Conservation (phyloP, 2,329 filamentous ascomycete species). For the Akanthomyces muscarius region DNA sequence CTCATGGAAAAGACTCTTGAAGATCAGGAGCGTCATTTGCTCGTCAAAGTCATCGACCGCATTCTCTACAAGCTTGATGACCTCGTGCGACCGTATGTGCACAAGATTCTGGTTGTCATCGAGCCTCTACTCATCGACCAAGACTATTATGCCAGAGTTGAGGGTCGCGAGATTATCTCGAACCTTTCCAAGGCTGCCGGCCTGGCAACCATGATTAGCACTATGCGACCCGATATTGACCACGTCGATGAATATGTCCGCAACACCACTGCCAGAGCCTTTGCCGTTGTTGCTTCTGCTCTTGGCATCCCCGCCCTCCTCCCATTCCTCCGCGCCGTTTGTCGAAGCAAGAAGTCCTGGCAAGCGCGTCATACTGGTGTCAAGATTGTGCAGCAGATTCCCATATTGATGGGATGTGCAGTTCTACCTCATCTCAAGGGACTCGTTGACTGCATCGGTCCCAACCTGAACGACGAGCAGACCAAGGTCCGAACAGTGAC, state of each 20-base stretch:
- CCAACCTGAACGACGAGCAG: slow-evolving; percentile 95
- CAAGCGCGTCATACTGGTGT: slow-evolving; percentile 96
- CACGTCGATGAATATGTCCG: slow-evolving; percentile 97
- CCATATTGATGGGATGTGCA: slow-evolving; percentile 97
- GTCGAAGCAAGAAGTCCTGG: slow-evolving; percentile 98
- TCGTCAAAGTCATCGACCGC: slow-evolving; percentile 98
- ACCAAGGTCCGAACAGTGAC: slow-evolving; percentile 97
- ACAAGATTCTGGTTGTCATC: slow-evolving; percentile 98
- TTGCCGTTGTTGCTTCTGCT: slow-evolving; percentile 93
- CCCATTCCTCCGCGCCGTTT: slow-evolving; percentile 92
- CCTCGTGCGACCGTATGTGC: slow-evolving; percentile 89
- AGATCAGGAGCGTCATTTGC: slow-evolving; percentile 93
- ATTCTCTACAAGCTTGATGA: slow-evolving; percentile 98
- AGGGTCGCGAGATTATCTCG: slow-evolving; percentile 97
- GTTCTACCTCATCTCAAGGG: slow-evolving; percentile 94
- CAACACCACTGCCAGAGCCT: slow-evolving; percentile 94
- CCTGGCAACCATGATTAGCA: slow-evolving; percentile 97
- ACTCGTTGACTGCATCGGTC: slow-evolving; percentile 91
- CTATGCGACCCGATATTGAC: slow-evolving; percentile 97
- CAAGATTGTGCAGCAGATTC: slow-evolving; percentile 98
- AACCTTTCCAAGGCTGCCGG: slow-evolving; percentile 96
- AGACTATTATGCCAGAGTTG: slow-evolving; percentile 97
- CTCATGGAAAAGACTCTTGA: slow-evolving; percentile 98
- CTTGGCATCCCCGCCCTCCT: slow-evolving; percentile 92
- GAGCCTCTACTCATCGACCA: slow-evolving; percentile 99